Conservation (phyloP, 2,329 filamentous ascomycete genomes). For the Paecilomyces dactylethromorphus region DNA sequence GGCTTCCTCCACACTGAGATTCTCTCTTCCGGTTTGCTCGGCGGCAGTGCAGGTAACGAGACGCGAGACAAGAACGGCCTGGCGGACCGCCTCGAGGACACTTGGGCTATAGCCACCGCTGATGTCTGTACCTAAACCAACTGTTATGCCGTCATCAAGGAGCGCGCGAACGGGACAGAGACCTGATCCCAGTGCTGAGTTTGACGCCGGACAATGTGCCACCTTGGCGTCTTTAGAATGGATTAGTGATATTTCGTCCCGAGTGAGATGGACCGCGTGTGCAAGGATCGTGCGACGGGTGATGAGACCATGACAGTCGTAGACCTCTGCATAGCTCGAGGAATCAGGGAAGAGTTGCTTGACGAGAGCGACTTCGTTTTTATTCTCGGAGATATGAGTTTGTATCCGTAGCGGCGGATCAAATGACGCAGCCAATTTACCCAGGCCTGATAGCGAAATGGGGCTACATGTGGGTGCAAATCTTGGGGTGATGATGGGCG, state of each 20-base stretch:
- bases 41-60: conserved; percentile 42
- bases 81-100: conserved; percentile 74
- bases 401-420: conserved; percentile 60
- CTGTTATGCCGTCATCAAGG: conserved; percentile 65
- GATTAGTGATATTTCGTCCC: conserved; percentile 61
- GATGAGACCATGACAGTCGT: conserved; percentile 66
- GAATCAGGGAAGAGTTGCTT: conserved; percentile 59
- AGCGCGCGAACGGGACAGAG: conserved; percentile 68
- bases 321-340: conserved; percentile 66
- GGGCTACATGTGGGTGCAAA: conserved; percentile 53
- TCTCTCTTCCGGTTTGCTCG: conserved; percentile 45
- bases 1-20: conserved; percentile 77
- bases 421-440: conserved; percentile 55
- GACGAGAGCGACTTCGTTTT: conserved; percentile 66
- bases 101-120: conserved; percentile 79
- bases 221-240: conserved; percentile 58
- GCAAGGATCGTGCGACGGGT: conserved; percentile 71
- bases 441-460: conserved; percentile 56
- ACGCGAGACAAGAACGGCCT: conserved; percentile 71
- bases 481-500: conserved; percentile 70
- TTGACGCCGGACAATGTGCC: conserved; percentile 81
- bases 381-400: conserved; percentile 86
- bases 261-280: conserved; percentile 71
- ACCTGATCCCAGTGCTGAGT: conserved; percentile 74
- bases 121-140: conserved; percentile 87